Evolutionary conservation across 2,329 filamentous ascomycete species (phyloP), one percentile per base, ranked within the genome.

Genomic region (Calonectria pseudoturangicola): DNA sequence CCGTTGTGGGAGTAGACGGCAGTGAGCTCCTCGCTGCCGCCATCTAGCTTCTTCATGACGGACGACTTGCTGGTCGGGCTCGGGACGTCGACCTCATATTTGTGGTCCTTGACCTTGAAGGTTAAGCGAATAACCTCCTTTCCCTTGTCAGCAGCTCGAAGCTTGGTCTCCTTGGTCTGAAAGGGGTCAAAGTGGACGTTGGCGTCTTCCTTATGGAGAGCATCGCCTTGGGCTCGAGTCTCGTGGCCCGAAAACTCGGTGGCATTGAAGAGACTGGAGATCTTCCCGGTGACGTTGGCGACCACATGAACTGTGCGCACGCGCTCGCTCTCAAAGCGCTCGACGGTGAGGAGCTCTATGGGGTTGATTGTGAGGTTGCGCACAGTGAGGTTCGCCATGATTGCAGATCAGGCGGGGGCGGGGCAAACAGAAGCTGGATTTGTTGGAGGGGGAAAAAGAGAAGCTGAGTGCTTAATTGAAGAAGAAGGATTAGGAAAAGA

Each of bases 331-430:
- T 92, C 90, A 82, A 95, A 95, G 77, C 93, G 92, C 86, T 97
- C 94, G 71, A 96, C 87, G 72, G 81, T 88, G 83, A 92, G 92
- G 78, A 98, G 89, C 77, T 93, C 91, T 68, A 98, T 87, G n/a
- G 92, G 88, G 62, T 90, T 92, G 70, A 90, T 87, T 54, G 94
- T 96, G 76, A 98, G 87, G 83, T 98, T 98, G 79, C 96, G 95
- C 79, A 98, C 91, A 5, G 90, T 94, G 77, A 98, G 86, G 70
- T 85, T 83, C 21, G 86, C 83, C 88, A 90, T 90, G 70, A 70
- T 75, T 77, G 71, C 56, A 41, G 54, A 41, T 28, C n/a, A 60
- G 33, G 33, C 25, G 54, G 54, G 56, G 41, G 39, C 64, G 51
- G 25, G 30, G 47, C 28, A 33, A 41, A 47, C 28, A 27, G 33